phyloP scores from a whole-genome alignment of 2,329 filamentous ascomycete species.

The Colletotrichum simmondsii region DNA sequence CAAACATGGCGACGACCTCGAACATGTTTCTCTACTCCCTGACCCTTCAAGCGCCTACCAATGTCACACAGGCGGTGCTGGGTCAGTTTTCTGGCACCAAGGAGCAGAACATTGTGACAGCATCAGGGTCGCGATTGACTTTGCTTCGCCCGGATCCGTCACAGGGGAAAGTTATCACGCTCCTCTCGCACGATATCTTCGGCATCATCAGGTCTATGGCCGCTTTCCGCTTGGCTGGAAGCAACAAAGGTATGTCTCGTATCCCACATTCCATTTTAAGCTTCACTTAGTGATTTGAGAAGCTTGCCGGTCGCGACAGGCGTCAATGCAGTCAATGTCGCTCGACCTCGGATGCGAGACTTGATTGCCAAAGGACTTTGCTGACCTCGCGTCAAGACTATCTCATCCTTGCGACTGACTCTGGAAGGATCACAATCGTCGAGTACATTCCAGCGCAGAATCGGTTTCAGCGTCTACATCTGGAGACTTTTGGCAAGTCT shows the following conservation, averaged over 20 bases:
- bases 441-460: constrained; percentile 91
- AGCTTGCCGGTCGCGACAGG: constrained; percentile 31
- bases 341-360: constrained; percentile 1
- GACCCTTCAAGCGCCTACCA: constrained; percentile 92
- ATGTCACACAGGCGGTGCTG: constrained; percentile 88
- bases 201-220: constrained; percentile 92
- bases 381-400: constrained; percentile 73
- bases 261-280: constrained; percentile 50
- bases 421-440: constrained; percentile 91
- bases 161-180: constrained; percentile 85
- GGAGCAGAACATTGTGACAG: constrained; percentile 97
- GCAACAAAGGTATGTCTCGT: constrained; percentile 86
- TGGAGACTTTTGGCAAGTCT: constrained; percentile 98
- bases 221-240: constrained; percentile 91
- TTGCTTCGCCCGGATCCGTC: constrained; percentile 87
- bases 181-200: constrained; percentile 94
- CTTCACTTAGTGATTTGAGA: constrained; percentile 75
- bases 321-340: constrained; percentile 7
- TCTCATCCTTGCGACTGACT: constrained; percentile 94
- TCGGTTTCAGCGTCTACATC: constrained; percentile 86
- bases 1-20: constrained; percentile 92
- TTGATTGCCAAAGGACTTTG: constrained; percentile 31
- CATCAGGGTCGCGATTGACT: constrained; percentile 88
- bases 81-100: constrained; percentile 97
- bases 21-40: constrained; percentile 99